Evolutionary conservation across 75 land plant species (phyloP).

Genomic region (Pseudotsuga menziesii): DNA sequence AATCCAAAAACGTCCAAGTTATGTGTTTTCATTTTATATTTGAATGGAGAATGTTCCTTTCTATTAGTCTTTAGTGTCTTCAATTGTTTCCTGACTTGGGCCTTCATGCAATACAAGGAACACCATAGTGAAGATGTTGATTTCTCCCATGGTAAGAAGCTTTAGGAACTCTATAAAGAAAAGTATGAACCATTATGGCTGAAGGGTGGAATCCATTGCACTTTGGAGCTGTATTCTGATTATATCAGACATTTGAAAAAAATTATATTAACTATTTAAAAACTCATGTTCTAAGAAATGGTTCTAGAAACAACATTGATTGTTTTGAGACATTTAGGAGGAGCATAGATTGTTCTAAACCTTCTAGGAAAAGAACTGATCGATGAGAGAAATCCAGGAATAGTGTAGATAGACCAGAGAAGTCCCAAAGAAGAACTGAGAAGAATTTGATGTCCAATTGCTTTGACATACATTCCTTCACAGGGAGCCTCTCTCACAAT

Average conservation of each 20-base stretch:
- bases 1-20: not conserved
- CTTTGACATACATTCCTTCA: no score
- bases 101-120: conserved; percentile 49
- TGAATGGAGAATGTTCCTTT: conserved; percentile 4
- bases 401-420: conserved; percentile 43
- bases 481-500: no score
- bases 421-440: conserved; percentile 37
- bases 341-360: conserved; percentile 45
- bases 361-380: conserved; percentile 61
- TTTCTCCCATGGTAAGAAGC: conserved; percentile 82
- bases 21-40: not conserved
- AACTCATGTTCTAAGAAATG: conserved; percentile 25
- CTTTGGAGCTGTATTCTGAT: conserved; percentile 80
- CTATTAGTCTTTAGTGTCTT: not conserved
- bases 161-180: conserved; percentile 75
- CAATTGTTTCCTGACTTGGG: not conserved
- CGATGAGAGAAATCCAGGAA: conserved; percentile 42
- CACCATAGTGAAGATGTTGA: conserved; percentile 84
- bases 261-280: conserved; percentile 59
- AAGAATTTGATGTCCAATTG: no score
- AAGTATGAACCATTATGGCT: conserved; percentile 92
- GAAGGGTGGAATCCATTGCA: conserved; percentile 91
- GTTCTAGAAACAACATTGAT: conserved; percentile 24
- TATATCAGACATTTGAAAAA: conserved; percentile 83
- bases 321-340: conserved; percentile 28